These are phyloP conservation scores for Saccharum officinarum DNA, from an alignment of 176 grass and related monocot species.

Conservation along the genomic window DNA sequence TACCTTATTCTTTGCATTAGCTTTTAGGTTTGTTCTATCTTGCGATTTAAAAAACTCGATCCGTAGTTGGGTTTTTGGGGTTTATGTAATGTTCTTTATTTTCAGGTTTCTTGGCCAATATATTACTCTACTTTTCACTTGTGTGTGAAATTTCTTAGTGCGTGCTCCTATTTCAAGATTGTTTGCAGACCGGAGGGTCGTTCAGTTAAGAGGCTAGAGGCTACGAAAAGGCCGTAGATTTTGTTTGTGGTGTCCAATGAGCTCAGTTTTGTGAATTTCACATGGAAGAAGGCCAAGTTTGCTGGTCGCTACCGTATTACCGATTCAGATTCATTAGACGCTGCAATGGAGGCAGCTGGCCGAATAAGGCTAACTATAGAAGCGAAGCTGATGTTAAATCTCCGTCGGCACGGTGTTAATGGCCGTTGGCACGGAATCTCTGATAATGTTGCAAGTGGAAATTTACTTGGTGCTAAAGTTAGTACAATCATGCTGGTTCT, in stretches of 20 bases:
- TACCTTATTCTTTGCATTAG: too few relatives aligned
- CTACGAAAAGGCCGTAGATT: too few relatives aligned
- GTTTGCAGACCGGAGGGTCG: too few relatives aligned
- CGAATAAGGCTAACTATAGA: constrained; percentile 82
- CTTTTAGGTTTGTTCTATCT: too few relatives aligned
- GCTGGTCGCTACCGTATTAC: constrained; percentile 83
- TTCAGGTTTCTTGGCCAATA: too few relatives aligned
- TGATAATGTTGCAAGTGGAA: constrained; percentile 85
- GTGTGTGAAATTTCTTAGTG: too few relatives aligned
- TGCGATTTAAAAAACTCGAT: too few relatives aligned
- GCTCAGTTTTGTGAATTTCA: constrained; percentile 15
- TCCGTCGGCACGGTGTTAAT: constrained; percentile 91
- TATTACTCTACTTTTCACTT: too few relatives aligned
- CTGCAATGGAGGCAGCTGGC: constrained; percentile 85
- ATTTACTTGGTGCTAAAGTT: constrained; percentile 94
- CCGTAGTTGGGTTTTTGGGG: too few relatives aligned
- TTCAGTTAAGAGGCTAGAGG: too few relatives aligned
- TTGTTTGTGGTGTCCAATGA: not conserved
- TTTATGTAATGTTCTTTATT: too few relatives aligned
- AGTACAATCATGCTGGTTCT: not conserved
- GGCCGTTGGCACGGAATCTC: constrained; percentile 80
- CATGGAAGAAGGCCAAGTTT: constrained; percentile 76
- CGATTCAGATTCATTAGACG: constrained; percentile 83
- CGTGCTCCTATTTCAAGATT: too few relatives aligned
- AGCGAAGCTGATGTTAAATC: constrained; percentile 58